Percentiles rank a stretch among this genome's conserved stretches.
Evolutionary conservation across 2,329 filamentous ascomycete genomes (phyloP).

Genomic region (Neopestalotiopsis clavispora): DNA sequence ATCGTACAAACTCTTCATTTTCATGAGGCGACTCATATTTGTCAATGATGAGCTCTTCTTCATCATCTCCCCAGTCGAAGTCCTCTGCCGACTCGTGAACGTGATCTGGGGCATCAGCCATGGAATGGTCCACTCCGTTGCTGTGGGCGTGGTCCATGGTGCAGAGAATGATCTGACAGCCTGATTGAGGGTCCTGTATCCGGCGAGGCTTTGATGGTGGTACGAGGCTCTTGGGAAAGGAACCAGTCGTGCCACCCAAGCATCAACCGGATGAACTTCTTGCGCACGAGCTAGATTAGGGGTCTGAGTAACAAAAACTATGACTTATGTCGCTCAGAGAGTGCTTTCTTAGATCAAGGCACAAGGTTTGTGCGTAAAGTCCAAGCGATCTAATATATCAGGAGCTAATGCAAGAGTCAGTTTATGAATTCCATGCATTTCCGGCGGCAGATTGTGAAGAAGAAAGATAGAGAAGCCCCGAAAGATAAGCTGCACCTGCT

Average conservation of each 20-base stretch:
- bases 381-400: not conserved
- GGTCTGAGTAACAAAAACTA: too few species aligned
- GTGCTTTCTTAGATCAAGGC: not conserved
- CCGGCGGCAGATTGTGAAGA: not conserved
- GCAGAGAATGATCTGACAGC: not conserved
- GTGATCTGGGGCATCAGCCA: constrained; percentile 48
- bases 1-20: constrained; percentile 42
- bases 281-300: not conserved
- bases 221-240: not conserved
- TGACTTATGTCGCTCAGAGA: not conserved
- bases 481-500: too few species aligned
- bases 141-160: not conserved
- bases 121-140: constrained; percentile 49
- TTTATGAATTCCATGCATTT: not conserved
- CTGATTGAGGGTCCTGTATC: not conserved
- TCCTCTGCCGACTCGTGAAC: constrained; percentile 36
- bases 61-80: constrained; percentile 30
- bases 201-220: not conserved
- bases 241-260: not conserved
- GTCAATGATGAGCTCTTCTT: constrained; percentile 40
- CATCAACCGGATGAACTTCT: not conserved
- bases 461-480: not conserved
- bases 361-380: not conserved
- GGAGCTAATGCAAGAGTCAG: not conserved
- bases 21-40: constrained; percentile 34